Conservation (phyloP, 2,329 filamentous ascomycete genomes). For the Pyricularia pennisetigena region DNA sequence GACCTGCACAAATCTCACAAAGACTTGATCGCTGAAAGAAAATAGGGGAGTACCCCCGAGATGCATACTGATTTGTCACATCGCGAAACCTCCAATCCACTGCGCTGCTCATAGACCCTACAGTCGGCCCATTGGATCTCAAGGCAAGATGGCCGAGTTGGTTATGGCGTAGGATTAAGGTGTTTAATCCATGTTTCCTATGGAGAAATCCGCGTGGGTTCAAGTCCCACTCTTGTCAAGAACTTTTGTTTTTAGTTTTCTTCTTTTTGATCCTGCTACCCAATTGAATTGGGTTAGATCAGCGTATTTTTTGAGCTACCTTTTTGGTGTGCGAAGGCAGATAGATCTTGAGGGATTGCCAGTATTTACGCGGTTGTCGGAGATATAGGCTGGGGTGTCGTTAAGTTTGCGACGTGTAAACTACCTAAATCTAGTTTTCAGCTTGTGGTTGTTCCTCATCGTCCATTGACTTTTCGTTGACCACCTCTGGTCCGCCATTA, state of each 20-base stretch:
- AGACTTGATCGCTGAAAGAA: too few relatives aligned
- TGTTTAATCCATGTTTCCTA: neutral
- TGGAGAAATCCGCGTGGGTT: constrained; percentile 1
- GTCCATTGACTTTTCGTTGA: neutral
- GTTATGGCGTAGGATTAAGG: constrained; percentile 2
- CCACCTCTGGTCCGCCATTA: neutral
- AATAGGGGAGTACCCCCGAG: too few relatives aligned
- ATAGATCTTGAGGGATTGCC: too few relatives aligned
- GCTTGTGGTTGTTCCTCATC: neutral
- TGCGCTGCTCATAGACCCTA: neutral
- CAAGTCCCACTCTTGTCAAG: neutral
- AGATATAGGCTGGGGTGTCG: neutral
- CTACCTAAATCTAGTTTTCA: neutral
- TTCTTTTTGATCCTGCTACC: too few relatives aligned
- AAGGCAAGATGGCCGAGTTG: constrained; percentile 1
- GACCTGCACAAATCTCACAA: too few relatives aligned
- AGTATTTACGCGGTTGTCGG: too few relatives aligned
- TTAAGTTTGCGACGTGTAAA: neutral
- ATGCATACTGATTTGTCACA: too few relatives aligned
- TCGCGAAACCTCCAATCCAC: too few relatives aligned
- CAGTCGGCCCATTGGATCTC: rapidly evolving
- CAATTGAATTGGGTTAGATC: too few relatives aligned
- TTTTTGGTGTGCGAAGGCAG: too few relatives aligned
- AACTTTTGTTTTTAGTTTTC: neutral
- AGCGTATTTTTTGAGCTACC: too few relatives aligned